Percentiles rank a stretch among this genome's conserved stretches.
Conservation (phyloP, 345 rosid genomes). For the Boechera stricta region DNA sequence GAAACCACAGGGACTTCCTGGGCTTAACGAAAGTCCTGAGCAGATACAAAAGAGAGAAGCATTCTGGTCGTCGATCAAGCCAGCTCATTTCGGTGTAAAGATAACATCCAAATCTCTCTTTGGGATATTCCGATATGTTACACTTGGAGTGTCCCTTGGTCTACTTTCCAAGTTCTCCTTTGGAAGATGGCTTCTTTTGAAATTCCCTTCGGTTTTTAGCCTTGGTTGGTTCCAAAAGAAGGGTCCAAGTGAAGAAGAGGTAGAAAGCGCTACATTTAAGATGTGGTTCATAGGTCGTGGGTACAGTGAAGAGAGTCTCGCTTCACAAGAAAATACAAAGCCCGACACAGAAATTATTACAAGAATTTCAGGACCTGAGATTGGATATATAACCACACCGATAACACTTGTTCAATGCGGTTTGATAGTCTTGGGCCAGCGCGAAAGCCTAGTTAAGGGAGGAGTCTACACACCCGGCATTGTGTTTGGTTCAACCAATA, state of each 20-base stretch:
- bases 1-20: conserved; percentile 74
- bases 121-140: conserved; percentile 55
- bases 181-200: conserved; percentile 83
- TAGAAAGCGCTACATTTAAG: conserved; percentile 75
- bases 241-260: conserved; percentile 87
- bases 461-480: conserved; percentile 82
- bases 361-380: conserved; percentile 81
- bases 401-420: conserved; percentile 74
- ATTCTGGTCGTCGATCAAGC: conserved; percentile 76
- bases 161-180: conserved; percentile 55
- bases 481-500: conserved; percentile 79
- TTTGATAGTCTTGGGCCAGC: conserved; percentile 61
- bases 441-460: conserved; percentile 67
- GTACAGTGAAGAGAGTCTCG: conserved; percentile 56
- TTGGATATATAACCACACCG: conserved; percentile 83
- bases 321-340: conserved; percentile 52
- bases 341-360: conserved; percentile 76
- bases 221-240: conserved; percentile 78
- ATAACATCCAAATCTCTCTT: conserved; percentile 64
- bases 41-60: conserved; percentile 60
- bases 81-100: conserved; percentile 83
- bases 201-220: conserved; percentile 85
- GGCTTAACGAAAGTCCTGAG: conserved; percentile 66
- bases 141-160: conserved; percentile 69
- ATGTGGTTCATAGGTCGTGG: conserved; percentile 93